Conservation (phyloP, 2,329 filamentous ascomycete species). For the Penicillium carneum region DNA sequence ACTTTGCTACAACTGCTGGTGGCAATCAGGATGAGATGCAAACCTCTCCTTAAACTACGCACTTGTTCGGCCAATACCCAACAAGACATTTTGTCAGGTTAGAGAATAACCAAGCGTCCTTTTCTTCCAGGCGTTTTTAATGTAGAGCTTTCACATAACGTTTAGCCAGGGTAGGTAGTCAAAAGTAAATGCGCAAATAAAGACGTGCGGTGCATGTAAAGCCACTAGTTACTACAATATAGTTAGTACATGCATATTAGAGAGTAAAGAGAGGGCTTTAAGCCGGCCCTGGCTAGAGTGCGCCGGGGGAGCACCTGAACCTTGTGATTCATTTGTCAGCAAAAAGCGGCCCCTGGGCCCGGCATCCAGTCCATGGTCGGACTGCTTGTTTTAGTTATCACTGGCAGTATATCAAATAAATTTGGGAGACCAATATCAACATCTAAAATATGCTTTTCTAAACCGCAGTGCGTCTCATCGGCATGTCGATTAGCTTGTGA, state of each 20-base stretch:
- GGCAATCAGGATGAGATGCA: constrained; percentile 63
- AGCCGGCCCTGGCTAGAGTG: neutral
- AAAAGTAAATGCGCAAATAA: constrained; percentile 31
- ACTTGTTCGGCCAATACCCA: constrained; percentile 14
- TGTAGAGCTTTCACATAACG: constrained; percentile 46
- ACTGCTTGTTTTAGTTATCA: neutral
- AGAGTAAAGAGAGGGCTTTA: neutral
- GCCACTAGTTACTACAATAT: neutral
- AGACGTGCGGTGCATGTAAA: constrained; percentile 6
- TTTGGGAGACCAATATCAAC: neutral
- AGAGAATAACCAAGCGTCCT: constrained; percentile 50
- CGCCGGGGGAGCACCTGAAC: neutral
- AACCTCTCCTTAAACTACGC: constrained; percentile 54
- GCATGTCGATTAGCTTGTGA: neutral
- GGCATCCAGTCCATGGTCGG: neutral
- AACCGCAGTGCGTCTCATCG: neutral
- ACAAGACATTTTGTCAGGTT: constrained; percentile 43
- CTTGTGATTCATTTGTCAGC: constrained; percentile 32
- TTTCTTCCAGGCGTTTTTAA: constrained; percentile 45
- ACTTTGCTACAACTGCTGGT: constrained; percentile 91
- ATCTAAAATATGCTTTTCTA: neutral
- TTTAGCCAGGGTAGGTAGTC: constrained; percentile 31
- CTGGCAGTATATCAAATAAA: neutral
- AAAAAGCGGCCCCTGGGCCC: neutral
- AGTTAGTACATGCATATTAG: neutral